Evolutionary conservation across 1,284 basidiomycete species (phyloP), one percentile per base, ranked within the genome.

Genomic region (Ganoderma multipileum): DNA sequence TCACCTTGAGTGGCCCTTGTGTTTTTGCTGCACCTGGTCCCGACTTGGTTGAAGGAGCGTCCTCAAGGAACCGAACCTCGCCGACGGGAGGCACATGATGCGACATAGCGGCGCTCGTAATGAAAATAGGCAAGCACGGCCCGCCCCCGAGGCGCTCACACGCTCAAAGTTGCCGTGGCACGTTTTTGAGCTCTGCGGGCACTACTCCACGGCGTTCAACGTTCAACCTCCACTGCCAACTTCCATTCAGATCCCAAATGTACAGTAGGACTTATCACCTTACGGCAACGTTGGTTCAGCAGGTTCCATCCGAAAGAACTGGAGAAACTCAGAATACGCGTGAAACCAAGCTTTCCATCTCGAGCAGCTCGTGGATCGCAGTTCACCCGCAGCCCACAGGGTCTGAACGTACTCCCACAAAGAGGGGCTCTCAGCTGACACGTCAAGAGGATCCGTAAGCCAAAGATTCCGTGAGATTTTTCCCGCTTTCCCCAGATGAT

Each of bases 391-490:
- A 38, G 38, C 28, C n/a, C 9, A 16, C 23, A n/a, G 38, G 36
- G 57, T 39, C 9, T 30, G 33, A 39, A 23, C 57, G 16, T 23
- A 41, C 36, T 26, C n/a, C 23, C 38, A 39, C 66, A 26, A 36
- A 63, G 55, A 3, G 26, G 33, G 6, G 16, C 63, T 14, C 58
- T 64, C 66, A 68, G 62, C 66, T 68, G 66, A 68, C 66, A 12
- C 11, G 23, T n/a, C 44, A 59, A 30, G 66, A 68, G 50, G 11
- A 28, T 26, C 26, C 38, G 38, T 20, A 20, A 52, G 44, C 55
- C 30, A 57, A 47, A 18, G 18, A 64, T 67, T 63, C 65, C 62
- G 68, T 69, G 65, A 64, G 63, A 36, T 12, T n/a, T 62, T 63
- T 59, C 65, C 61, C 33, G 16, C 39, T 60, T 60, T 60, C 58